Evolutionary conservation across 169 alveolate species (phyloP).

Genomic region (Plasmodium coatneyi): DNA sequence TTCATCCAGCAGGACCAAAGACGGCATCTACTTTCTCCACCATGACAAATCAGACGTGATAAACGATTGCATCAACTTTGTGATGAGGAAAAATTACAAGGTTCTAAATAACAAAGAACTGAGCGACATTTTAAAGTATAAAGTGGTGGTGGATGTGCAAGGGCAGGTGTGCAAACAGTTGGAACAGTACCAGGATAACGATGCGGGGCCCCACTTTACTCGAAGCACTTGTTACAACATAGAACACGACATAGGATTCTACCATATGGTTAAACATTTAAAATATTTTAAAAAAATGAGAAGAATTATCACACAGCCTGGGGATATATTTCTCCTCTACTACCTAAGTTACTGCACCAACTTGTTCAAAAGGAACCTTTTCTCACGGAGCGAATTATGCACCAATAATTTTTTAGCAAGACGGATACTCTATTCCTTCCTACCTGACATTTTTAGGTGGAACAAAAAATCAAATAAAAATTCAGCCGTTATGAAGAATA

Average conservation of each 20-base stretch:
- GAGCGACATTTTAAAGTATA: background rate
- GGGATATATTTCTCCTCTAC: conserved; percentile 36
- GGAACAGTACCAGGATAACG: background rate
- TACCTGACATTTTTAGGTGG: background rate
- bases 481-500: background rate
- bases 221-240: background rate
- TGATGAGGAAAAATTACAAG: background rate
- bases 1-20: background rate
- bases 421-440: background rate
- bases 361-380: conserved; percentile 9
- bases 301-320: background rate
- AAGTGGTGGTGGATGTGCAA: background rate
- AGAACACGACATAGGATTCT: background rate
- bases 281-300: conserved; percentile 12
- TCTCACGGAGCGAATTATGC: background rate
- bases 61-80: background rate
- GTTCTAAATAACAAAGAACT: background rate
- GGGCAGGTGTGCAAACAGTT: background rate
- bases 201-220: background rate
- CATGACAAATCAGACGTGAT: background rate
- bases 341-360: conserved; percentile 11
- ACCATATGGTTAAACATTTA: background rate
- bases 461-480: background rate
- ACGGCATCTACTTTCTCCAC: background rate
- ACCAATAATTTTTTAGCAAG: background rate